Evolutionary conservation across 75 land plant genomes (phyloP), one percentile per base, ranked within the genome.

Genomic region (Cupressus sempervirens): DNA sequence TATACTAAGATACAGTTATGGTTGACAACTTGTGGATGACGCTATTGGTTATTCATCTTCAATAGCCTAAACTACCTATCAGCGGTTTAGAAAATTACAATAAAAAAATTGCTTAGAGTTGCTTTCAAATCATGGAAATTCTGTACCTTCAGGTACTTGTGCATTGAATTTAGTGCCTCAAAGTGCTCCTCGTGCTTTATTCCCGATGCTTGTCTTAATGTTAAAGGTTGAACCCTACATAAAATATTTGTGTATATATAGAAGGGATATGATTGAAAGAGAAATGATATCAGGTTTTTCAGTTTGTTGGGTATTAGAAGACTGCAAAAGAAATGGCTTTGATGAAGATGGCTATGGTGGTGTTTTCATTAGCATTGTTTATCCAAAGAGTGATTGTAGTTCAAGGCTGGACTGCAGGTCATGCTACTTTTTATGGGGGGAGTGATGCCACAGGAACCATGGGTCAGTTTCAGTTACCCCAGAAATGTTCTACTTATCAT

Each of bases 371-470:
- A 20, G 3, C 7, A 13, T 40, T 5, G 18, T 76, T 76, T 40
- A 7, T 5, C 23, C 15, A 5, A 0, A 36, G 5, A 76, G 46
- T 18, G 40, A 43, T 6, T 4, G 10, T 40, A 18, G 80, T 40
- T 38, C 9, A 18, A 18, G 80, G 26, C 26, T 76, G 80, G 80
- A 76, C 7, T 18, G 46, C 46, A 76, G 80, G 16, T 26, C 80
- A 76, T 38, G 80, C 80, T 76, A 76, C 80, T 40, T 76, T 76
- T 40, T 76, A 76, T 15, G 80, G 80, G 7, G 80, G 80, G 9
- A 76, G 80, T 34, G 80, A 76, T 76, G 80, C 80, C 26, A 38
- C 46, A 40, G 80, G 80, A 76, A 76, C 80, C 1, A 76, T 76
- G 80, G 80, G 80, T 76, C 2, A 15, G 43, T 16, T 76, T 40